Base-by-base conservation (phyloP, 2,329 filamentous ascomycete species). In the Chaetomium olivaceum region DNA sequence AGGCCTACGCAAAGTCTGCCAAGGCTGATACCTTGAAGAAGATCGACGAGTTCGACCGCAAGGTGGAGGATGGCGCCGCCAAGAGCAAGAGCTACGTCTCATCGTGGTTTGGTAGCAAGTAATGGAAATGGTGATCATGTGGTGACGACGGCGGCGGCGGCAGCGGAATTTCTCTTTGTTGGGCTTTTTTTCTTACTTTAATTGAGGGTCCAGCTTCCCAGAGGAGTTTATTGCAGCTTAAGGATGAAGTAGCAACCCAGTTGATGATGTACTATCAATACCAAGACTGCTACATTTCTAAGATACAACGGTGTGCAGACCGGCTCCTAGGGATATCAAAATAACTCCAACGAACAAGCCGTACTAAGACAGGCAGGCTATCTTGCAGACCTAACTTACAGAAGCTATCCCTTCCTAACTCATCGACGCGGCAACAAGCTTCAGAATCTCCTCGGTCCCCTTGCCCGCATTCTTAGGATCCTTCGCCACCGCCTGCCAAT, bases 401-500 rank as follows among this genome's bases (percentile, higher is more conserved):
- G n/a, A 12, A 4, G 4, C 46, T 43, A 43, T 19, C 39, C 16
- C 16, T 21, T n/a, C 7, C 51, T 66, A 73, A 16, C 59, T 69
- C 65, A 78, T 64, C n/a, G 69, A 69, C 46, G 81, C 83, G 0
- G 91, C 90, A 25, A 96, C 93, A 68, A 93, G 77, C 80, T 91
- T 91, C 72, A 99, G 76, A 19, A 97, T 84, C 76, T 97, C 92
- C 78, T 97, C 93, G 0, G 86, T 85, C 12, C 83, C 82, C 80
- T 89, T 90, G 62, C 85, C 81, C 27, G 90, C 91, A 77, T 96
- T 96, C 77, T 83, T 85, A 0, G 94, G 94, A 73, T 93, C 87
- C 83, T 99, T 99, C 21, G 89, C 87, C 4, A 97, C 83, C 9
- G 81, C 80, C 80, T 96, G 92, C 95, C 95, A 99, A 29, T 90